phyloP scores from a whole-genome alignment of 495 filamentous ascomycete genomes.

The Penicillium herquei region DNA sequence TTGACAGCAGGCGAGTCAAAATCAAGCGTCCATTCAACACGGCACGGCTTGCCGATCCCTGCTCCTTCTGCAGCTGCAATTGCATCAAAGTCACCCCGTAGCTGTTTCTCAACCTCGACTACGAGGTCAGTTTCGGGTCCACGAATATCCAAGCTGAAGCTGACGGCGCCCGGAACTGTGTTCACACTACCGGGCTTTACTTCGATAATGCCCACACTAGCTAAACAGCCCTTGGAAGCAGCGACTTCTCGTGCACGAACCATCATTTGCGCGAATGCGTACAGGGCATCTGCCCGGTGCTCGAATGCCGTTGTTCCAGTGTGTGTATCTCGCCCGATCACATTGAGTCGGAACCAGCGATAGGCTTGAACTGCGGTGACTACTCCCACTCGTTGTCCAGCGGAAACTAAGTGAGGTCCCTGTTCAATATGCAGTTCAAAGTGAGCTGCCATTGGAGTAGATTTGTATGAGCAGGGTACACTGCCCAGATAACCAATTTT shows the following conservation, averaged over 20 bases:
- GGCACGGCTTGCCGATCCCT: conserved; percentile 52
- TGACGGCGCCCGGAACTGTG: conserved; percentile 69
- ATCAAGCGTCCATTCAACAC: conserved; percentile 58
- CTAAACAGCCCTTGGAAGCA: conserved; percentile 52
- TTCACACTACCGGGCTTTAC: conserved; percentile 68
- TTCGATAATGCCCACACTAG: conserved; percentile 69
- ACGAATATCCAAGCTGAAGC: conserved; percentile 72
- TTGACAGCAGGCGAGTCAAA: conserved; percentile 62
- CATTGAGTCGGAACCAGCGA: conserved; percentile 67
- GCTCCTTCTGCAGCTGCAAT: conserved; percentile 56
- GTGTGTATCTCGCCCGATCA: conserved; percentile 67
- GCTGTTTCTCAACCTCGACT: conserved; percentile 51
- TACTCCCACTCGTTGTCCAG: conserved; percentile 63
- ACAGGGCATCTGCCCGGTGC: conserved; percentile 60
- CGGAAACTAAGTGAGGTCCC: conserved; percentile 65
- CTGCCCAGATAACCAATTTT: conserved; percentile 68
- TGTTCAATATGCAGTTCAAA: conserved; percentile 87
- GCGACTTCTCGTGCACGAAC: conserved; percentile 63
- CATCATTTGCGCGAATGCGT: conserved; percentile 68
- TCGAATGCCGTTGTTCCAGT: conserved; percentile 73
- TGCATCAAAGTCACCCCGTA: conserved; percentile 53
- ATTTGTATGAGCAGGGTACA: conserved; percentile 54
- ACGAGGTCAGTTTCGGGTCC: conserved; percentile 58
- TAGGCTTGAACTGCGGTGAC: conserved; percentile 68
- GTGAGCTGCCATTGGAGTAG: conserved; percentile 72